These are phyloP conservation scores for Ceratobasidium papillatum DNA, from an alignment of 1,284 basidiomycete species.

Conservation along the genomic window DNA sequence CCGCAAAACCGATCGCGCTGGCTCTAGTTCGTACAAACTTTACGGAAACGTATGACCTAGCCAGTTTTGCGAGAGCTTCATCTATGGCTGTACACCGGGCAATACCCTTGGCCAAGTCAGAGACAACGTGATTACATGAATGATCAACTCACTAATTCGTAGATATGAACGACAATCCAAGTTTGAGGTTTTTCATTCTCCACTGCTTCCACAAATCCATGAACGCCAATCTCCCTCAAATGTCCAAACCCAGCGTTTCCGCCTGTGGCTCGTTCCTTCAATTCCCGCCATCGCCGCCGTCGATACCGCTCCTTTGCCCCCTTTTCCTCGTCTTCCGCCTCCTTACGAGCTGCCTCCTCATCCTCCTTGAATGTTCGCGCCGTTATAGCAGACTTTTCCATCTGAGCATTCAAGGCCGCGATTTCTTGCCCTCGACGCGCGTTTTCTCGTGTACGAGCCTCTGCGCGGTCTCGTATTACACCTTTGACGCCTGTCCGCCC, in stretches of 20 bases:
- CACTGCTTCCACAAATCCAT: constrained; percentile 77
- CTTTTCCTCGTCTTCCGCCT: constrained; percentile 50
- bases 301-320: constrained; percentile 49
- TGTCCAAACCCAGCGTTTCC: constrained; percentile 67
- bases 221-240: constrained; percentile 78
- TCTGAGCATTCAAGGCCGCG: constrained; percentile 60
- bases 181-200: constrained; percentile 73
- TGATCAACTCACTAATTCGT: constrained; percentile 67
- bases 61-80: constrained; percentile 70
- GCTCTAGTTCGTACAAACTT: constrained; percentile 84
- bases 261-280: constrained; percentile 50
- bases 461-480: constrained; percentile 78
- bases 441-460: constrained; percentile 65
- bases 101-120: constrained; percentile 58
- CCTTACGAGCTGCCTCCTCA: constrained; percentile 59
- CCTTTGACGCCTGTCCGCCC: constrained; percentile 85
- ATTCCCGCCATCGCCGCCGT: constrained; percentile 50
- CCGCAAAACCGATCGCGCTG: constrained; percentile 78
- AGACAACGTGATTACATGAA: background rate
- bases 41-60: constrained; percentile 71
- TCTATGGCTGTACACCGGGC: constrained; percentile 78
- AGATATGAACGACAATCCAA: constrained; percentile 85
- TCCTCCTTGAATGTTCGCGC: constrained; percentile 74
- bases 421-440: constrained; percentile 61
- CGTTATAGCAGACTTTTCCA: constrained; percentile 69